A percentile compares a stretch with the other conserved stretches of the same genome.
Conservation (phyloP, 352 stramenopile genomes). For the Globisporangium ultimum region DNA sequence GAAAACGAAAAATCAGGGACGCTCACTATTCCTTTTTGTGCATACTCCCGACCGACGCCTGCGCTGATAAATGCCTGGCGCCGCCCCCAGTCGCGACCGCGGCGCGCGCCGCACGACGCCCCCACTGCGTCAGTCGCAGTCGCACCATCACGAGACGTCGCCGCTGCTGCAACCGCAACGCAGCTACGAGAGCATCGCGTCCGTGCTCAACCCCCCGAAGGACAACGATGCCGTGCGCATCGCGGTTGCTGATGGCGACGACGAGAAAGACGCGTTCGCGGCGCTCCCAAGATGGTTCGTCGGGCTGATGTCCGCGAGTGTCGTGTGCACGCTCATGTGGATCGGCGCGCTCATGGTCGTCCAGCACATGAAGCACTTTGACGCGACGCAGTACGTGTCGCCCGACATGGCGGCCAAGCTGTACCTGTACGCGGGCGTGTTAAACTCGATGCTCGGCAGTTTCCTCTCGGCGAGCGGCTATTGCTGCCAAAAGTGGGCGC, state of each 20-base stretch:
- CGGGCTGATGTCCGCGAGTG: constrained; percentile 27
- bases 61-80: background rate
- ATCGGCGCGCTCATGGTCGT: constrained; percentile 43
- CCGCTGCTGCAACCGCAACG: constrained; percentile 6
- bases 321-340: constrained; percentile 43
- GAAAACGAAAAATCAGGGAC: too few relatives aligned
- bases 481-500: constrained; percentile 75
- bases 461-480: constrained; percentile 79
- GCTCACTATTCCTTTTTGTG: too few relatives aligned
- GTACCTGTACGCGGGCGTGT: constrained; percentile 62
- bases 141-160: constrained; percentile 6
- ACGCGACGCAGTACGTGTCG: constrained; percentile 16
- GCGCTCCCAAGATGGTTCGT: constrained; percentile 61
- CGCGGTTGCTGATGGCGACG: background rate
- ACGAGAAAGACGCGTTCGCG: background rate
- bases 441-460: constrained; percentile 73
- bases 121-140: background rate
- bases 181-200: constrained; percentile 6
- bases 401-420: constrained; percentile 17
- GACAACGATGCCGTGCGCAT: background rate
- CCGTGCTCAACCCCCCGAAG: background rate
- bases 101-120: too few relatives aligned
- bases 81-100: too few relatives aligned
- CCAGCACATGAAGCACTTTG: constrained; percentile 27
- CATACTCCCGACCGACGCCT: too few relatives aligned